A percentile compares a stretch with the other conserved stretches of the same genome.
Conservation (phyloP, 1,284 basidiomycete species). For the Irpex rosettiformis region DNA sequence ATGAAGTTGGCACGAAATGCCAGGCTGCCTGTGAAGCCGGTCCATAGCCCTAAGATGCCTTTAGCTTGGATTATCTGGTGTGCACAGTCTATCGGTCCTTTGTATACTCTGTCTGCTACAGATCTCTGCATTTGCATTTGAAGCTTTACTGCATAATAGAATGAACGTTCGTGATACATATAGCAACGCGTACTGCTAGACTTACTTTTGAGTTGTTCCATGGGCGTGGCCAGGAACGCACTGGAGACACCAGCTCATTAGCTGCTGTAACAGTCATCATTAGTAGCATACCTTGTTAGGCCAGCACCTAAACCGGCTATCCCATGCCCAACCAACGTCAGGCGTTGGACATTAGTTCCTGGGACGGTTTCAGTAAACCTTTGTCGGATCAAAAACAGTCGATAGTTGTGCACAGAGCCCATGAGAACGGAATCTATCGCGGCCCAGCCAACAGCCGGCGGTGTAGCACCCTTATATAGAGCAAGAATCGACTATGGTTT, state of each 20-base stretch:
- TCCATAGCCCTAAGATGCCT: slow-evolving; percentile 59
- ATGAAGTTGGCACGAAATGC: slow-evolving; percentile 64
- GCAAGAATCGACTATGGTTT: slow-evolving; percentile 32
- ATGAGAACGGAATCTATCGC: slow-evolving; percentile 73
- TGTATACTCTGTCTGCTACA: slow-evolving; percentile 55
- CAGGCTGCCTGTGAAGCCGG: slow-evolving; percentile 61
- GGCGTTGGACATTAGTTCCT: slow-evolving; percentile 39
- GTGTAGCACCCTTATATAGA: slow-evolving; percentile 70
- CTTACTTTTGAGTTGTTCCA: slow-evolving; percentile 73
- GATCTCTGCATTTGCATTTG: slow-evolving; percentile 69
- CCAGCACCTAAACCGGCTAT: slow-evolving; percentile 75
- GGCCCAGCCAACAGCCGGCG: slow-evolving; percentile 77
- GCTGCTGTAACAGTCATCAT: background rate
- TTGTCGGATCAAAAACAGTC: slow-evolving; percentile 53
- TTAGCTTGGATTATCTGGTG: slow-evolving; percentile 52
- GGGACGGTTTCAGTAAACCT: slow-evolving; percentile 52
- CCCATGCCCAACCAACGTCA: slow-evolving; percentile 59
- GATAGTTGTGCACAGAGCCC: slow-evolving; percentile 74
- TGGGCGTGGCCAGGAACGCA: slow-evolving; percentile 65
- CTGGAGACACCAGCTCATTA: slow-evolving; percentile 28
- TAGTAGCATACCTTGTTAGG: slow-evolving; percentile 55
- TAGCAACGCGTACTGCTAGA: too few relatives aligned
- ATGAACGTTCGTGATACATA: slow-evolving; percentile 1
- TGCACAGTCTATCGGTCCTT: slow-evolving; percentile 60
- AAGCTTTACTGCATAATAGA: slow-evolving; percentile 54